phyloP scores from a whole-genome alignment of 176 grass and related monocot species.

The Canna indica region DNA sequence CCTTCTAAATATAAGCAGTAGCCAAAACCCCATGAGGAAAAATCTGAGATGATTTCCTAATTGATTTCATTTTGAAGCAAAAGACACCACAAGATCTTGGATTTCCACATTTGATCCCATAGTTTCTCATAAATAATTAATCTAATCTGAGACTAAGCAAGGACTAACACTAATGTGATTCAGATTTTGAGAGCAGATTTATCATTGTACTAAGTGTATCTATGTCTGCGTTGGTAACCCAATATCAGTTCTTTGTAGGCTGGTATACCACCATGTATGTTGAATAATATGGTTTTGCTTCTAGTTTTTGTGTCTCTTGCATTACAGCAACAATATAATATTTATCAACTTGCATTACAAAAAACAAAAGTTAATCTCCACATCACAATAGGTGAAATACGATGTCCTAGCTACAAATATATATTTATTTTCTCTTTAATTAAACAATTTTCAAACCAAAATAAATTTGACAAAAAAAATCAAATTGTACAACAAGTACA shows the following conservation, averaged over 20 bases:
- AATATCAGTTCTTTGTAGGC: too few relatives aligned
- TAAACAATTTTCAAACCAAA: not conserved
- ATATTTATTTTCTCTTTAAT: not conserved
- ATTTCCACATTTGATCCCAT: not conserved
- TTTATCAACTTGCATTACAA: not conserved
- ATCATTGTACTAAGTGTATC: too few relatives aligned
- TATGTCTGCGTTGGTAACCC: too few relatives aligned
- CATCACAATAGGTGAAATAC: not conserved
- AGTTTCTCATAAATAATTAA: not conserved
- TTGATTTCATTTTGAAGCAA: not conserved
- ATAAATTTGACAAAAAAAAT: not conserved
- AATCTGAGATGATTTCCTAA: not conserved
- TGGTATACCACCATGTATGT: too few relatives aligned
- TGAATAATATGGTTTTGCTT: not conserved
- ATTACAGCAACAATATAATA: not conserved
- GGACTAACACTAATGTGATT: too few relatives aligned
- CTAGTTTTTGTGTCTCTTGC: not conserved
- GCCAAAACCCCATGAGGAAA: not conserved
- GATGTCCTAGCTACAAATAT: not conserved
- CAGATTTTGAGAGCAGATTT: too few relatives aligned
- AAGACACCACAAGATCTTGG: not conserved
- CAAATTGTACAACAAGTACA: not conserved
- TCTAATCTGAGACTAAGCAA: not conserved
- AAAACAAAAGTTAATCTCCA: not conserved
- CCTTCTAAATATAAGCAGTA: not conserved